Base-by-base conservation (phyloP, 2,329 filamentous ascomycete genomes). In the Verticillium tricorpus region DNA sequence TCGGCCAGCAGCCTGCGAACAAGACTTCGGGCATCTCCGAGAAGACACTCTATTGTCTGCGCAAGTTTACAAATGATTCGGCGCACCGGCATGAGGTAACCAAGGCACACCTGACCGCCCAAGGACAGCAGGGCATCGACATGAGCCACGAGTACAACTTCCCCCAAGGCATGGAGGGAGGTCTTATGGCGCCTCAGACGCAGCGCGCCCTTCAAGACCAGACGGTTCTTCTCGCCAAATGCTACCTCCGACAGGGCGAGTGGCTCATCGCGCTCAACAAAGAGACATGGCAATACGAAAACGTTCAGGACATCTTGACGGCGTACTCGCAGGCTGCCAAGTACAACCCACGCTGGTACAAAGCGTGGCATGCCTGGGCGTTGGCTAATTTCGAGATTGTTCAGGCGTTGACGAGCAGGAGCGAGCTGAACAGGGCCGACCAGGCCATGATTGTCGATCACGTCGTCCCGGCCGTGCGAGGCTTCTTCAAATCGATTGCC, bases 291-390 rank as follows among this genome's bases (percentile, higher is more conserved):
- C 89, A 92, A 66, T 87, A 91, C 65, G 89, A 92, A 9, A 89
- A 91, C 67, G 91, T 97, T 4, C 86, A 91, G 59, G 94, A 98
- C 60, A 93, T 99, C 62, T 81, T 99, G 28, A 85, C 87, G n/a
- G 93, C 95, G 1, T 99, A 98, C 74, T 88, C 89, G 19, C 89
- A 93, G 63, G 96, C 96, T 1, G 99, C 95, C 2, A 89, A 92
- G 63, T 97, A 96, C 77, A 96, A 99, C 73, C 89, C 92, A 37
- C 88, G 89, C 64, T 99, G 94, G 87, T 99, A 99, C 80, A 99
- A 99, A 77, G 95, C 96, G 8, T 99, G 95, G 95, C 95, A 99
- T 76, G 91, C 95, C 0, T 99, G 95, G 94, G 96, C 95, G 12
- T 78, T 99, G 65, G 94, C 95, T 60, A 99, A 99, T 75, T 99